Base-by-base conservation (phyloP, 2,329 filamentous ascomycete genomes). In the Phialophora verrucosa region DNA sequence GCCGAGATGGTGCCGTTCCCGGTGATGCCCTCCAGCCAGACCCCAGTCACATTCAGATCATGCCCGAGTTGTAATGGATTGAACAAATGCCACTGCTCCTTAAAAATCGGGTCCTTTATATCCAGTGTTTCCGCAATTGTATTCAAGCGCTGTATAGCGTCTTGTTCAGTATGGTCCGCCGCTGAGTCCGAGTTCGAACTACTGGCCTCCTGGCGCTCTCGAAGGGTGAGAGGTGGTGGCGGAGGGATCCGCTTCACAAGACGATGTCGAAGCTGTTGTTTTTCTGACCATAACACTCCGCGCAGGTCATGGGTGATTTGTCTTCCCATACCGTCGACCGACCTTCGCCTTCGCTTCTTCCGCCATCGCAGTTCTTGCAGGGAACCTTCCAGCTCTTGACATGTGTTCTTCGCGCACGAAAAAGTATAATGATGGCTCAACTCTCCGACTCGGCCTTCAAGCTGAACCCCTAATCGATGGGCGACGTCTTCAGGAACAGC, bases 61-160 rank as follows among this genome's bases (percentile, higher is more conserved):
- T 98, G 91, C 5, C 93, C 94, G 0, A 88, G 76, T 73, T 96
- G 88, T 5, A 90, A 76, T 0, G 90, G 84, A 76, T 99, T 99
- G 81, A 91, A 89, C 55, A 99, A 82, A 83, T 99, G 95, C 95
- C 95, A 99, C 79, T 99, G 95, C 64, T 96, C 90, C 50, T 86
- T 83, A 79, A 98, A 99, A 60, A 96, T 96, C 20, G 95, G 95
- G 74, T 99, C 95, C 35, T 82, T 78, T 70, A 99, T 98, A 14
- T 83, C 83, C n/a, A 99, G 83, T 1, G 83, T 81, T 59, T 83
- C 78, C 71, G 88, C 88, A 55, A 96, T 81, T 4, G 84, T 78
- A 57, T 84, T 78, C 71, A 90, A 88, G 68, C 84, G 81, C 67
- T 84, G 77, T 27, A 90, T 80, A 3, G 87, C 86, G 56, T 80